Percentiles rank a stretch among this genome's conserved stretches.
Conservation (phyloP, 2,329 filamentous ascomycete genomes). For the Rasamsonia emersonii region DNA sequence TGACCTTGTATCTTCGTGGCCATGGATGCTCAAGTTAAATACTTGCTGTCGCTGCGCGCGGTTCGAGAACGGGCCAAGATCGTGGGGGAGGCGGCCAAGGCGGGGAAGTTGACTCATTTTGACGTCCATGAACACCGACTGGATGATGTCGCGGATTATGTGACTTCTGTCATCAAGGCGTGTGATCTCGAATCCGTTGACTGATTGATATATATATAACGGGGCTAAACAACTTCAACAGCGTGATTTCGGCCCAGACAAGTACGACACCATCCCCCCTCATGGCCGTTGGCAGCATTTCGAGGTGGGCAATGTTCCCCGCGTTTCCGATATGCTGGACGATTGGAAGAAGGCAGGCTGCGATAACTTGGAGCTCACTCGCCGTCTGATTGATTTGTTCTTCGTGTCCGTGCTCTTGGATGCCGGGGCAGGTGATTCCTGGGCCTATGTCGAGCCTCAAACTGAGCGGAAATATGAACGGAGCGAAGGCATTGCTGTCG, state of each 20-base stretch:
- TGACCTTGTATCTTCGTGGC: too few species aligned
- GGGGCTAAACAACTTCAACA: not conserved
- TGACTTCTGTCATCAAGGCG: slow-evolving; percentile 3
- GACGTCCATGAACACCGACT: slow-evolving; percentile 1
- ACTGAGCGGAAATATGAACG: slow-evolving; percentile 22
- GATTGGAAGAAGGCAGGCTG: slow-evolving; percentile 34
- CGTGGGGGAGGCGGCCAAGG: slow-evolving; percentile 1
- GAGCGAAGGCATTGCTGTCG: slow-evolving; percentile 46
- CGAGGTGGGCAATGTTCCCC: slow-evolving; percentile 45
- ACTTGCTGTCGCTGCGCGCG: slow-evolving; percentile 2
- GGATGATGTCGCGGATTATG: slow-evolving; percentile 3
- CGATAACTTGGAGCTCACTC: slow-evolving; percentile 41
- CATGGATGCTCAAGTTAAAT: too few species aligned
- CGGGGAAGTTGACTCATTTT: slow-evolving; percentile 4
- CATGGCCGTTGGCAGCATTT: slow-evolving; percentile 54
- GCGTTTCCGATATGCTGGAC: slow-evolving; percentile 37
- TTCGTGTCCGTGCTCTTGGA: slow-evolving; percentile 53
- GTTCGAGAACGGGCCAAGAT: slow-evolving; percentile 2
- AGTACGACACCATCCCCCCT: slow-evolving; percentile 4
- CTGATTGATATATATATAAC: too few species aligned
- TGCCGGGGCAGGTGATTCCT: slow-evolving; percentile 15
- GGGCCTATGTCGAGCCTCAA: slow-evolving; percentile 2
- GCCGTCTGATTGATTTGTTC: slow-evolving; percentile 52
- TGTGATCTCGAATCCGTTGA: not conserved
- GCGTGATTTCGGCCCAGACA: slow-evolving; percentile 5